Conservation (phyloP, 2,329 filamentous ascomycete genomes). For the Aspergillus caelatus region DNA sequence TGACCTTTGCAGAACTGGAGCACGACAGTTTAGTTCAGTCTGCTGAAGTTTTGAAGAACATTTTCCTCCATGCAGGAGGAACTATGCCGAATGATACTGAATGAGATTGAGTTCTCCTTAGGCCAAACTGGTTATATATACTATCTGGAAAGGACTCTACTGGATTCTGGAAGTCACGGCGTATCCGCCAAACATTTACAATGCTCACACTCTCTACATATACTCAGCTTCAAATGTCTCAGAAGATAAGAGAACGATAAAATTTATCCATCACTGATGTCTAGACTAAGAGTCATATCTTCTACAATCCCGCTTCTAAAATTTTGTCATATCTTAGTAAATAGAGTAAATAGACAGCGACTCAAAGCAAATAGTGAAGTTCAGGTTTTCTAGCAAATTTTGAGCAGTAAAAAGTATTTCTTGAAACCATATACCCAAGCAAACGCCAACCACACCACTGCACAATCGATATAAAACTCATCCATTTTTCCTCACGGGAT, state of each 20-base stretch:
- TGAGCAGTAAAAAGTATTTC: neutral
- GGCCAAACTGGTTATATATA: neutral
- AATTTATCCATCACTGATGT: neutral
- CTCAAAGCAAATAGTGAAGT: neutral
- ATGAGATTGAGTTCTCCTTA: neutral
- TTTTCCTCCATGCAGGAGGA: slow-evolving; percentile 11
- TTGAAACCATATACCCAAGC: no score
- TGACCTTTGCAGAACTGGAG: slow-evolving; percentile 35
- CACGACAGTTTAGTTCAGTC: slow-evolving; percentile 41
- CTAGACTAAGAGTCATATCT: neutral
- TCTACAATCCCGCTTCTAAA: neutral
- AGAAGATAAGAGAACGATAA: neutral
- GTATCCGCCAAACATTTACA: neutral
- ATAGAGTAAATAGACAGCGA: no score
- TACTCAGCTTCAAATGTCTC: neutral
- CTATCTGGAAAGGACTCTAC: neutral
- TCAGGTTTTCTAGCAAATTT: neutral
- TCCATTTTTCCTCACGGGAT: neutral
- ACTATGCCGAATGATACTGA: no score
- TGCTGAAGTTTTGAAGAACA: slow-evolving; percentile 21
- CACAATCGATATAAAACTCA: neutral
- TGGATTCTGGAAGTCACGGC: no score
- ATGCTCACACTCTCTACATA: no score
- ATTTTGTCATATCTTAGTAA: neutral
- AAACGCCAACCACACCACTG: neutral